Evolutionary conservation across 495 filamentous ascomycete genomes (phyloP), one percentile per base, ranked within the genome.

Genomic region (Oidiodendron maius): DNA sequence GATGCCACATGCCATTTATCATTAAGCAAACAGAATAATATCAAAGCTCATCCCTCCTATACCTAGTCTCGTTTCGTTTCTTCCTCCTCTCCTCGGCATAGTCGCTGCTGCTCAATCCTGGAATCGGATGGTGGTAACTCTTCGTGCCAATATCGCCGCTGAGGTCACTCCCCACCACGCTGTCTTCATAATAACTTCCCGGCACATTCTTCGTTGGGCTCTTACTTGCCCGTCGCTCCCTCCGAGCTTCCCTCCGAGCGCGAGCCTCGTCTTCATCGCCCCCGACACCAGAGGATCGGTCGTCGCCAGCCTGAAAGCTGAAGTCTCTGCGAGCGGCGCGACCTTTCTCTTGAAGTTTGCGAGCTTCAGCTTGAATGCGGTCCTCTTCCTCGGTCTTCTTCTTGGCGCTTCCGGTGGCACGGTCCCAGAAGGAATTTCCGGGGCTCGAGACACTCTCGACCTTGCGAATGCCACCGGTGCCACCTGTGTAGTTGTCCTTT

Each of bases 71-170:
- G 34, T 46, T 49, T 22, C 55, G 44, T 63, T 61, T 62, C 68
- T 65, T 57, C 58, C 71, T 30, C 62, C 66, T 53, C 68, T 71
- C 59, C 65, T 68, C 64, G 5, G 57, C 68, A 55, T 66, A 70
- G 65, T 76, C 76, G 44, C 51, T 62, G 30, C 57, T 51, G 25
- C 73, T 81, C 58, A 91, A 64, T 1, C 87, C 87, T 0, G 89
- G 86, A 53, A 91, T 87, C 1, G 82, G 73, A 63, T 91, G 87
- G 50, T 75, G 78, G 62, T 95, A 95, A 40, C 76, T 80, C 71
- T 87, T 90, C 16, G 88, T 93, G 18, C 89, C 89, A 11, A 77
- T 62, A 1, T 78, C 80, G 48, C 78, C 77, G 43, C 77, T 76
- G 5, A 76, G 72, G 6, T 69, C 75, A 8, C 46, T 52, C 10